Evolutionary conservation across 2,329 filamentous ascomycete genomes (phyloP).

Genomic region (Sclerotinia nivalis): DNA sequence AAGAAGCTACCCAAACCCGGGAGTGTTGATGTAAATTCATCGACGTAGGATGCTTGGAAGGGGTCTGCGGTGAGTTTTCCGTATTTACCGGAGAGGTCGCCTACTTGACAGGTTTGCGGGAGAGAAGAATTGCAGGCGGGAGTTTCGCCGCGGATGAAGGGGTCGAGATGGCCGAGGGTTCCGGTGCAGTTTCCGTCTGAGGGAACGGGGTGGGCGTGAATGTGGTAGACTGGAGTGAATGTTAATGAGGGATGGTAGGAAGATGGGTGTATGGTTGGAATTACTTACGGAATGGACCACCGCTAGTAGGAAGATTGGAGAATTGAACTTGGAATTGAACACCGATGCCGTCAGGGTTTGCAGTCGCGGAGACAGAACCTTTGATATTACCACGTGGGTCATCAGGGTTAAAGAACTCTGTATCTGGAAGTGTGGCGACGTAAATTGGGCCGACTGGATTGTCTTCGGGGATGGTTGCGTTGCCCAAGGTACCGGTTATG

Average conservation of each 20-base stretch:
- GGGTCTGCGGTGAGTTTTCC: conserved; percentile 58
- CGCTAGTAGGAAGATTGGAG: conserved; percentile 57
- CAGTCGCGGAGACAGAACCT: conserved; percentile 51
- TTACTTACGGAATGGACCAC: conserved; percentile 61
- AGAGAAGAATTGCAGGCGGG: conserved; percentile 58
- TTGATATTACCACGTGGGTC: conserved; percentile 55
- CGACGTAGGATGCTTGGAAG: conserved; percentile 53
- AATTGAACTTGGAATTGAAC: conserved; percentile 57
- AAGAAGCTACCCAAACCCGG: conserved; percentile 58
- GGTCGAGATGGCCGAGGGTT: conserved; percentile 70
- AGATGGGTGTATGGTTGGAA: neutral
- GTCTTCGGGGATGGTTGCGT: conserved; percentile 54
- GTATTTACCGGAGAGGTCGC: conserved; percentile 75
- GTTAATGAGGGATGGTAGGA: conserved; percentile 16
- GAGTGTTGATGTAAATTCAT: conserved; percentile 58
- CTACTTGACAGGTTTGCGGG: conserved; percentile 70
- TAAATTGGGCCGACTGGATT: conserved; percentile 59
- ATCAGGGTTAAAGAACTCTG: conserved; percentile 48
- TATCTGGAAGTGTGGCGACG: conserved; percentile 54
- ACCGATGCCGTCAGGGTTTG: conserved; percentile 53
- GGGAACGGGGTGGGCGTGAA: conserved; percentile 67
- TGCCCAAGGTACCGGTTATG: conserved; percentile 43
- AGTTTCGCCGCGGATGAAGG: conserved; percentile 59
- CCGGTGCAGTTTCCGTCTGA: conserved; percentile 68
- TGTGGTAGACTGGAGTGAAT: conserved; percentile 61